Evolutionary conservation across 2,329 filamentous ascomycete species (phyloP).

Genomic region (Myotisia sp.): DNA sequence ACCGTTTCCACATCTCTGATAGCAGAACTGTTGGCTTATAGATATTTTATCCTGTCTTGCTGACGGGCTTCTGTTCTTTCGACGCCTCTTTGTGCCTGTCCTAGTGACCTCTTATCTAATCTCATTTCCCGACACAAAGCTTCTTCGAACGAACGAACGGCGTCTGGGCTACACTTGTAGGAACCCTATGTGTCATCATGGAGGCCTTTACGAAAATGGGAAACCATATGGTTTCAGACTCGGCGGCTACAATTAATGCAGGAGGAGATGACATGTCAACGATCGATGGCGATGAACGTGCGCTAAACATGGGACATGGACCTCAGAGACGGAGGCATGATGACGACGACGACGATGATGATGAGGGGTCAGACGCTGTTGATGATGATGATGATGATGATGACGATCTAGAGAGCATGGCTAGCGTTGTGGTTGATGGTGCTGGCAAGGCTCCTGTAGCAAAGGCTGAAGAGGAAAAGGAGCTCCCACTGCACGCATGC

Average conservation of each 20-base stretch:
- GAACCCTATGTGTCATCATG: conserved; percentile 37
- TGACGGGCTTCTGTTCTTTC: no score
- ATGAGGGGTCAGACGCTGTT: conserved; percentile 71
- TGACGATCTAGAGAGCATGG: conserved; percentile 62
- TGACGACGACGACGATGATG: conserved; percentile 80
- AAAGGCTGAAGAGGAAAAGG: conserved; percentile 65
- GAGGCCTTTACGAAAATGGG: conserved; percentile 82
- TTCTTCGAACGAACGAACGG: no score
- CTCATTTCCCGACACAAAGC: no score
- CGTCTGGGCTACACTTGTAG: no score
- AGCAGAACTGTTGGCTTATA: no score
- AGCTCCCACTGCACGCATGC: conserved; percentile 88
- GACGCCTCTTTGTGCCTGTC: no score
- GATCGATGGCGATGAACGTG: conserved; percentile 63
- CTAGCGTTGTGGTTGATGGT: conserved; percentile 67
- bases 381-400: conserved; percentile 86
- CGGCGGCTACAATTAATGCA: conserved; percentile 74
- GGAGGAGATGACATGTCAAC: conserved; percentile 57
- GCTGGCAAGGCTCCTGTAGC: conserved; percentile 44
- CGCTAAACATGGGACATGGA: conserved; percentile 52
- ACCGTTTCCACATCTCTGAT: no score
- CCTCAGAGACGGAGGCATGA: conserved; percentile 56
- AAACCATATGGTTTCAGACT: conserved; percentile 53
- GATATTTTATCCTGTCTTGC: no score
- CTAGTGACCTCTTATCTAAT: no score